phyloP scores from a whole-genome alignment of 257 asterid genomes.

The Primulina tabacum region DNA sequence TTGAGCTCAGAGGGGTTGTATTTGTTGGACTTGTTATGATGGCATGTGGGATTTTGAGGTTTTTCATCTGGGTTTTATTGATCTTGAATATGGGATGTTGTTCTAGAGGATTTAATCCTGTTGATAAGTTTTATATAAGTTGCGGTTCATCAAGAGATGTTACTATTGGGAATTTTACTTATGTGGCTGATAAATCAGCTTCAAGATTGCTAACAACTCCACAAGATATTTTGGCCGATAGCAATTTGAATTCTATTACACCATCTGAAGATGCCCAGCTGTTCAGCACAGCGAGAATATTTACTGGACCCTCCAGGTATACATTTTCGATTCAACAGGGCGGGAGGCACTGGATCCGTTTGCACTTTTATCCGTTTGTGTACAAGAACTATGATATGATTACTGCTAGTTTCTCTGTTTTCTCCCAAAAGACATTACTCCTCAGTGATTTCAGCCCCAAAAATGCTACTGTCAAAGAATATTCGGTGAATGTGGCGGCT shows the following conservation, averaged over 20 bases:
- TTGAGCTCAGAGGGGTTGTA: conserved; percentile 29
- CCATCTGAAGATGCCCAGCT: conserved; percentile 42
- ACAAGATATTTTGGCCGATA: conserved; percentile 48
- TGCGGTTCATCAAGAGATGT: conserved; percentile 61
- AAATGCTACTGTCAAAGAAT: conserved; percentile 47
- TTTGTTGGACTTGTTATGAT: conserved; percentile 25
- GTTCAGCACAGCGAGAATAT: conserved; percentile 58
- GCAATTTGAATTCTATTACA: conserved; percentile 38
- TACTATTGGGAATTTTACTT: conserved; percentile 46
- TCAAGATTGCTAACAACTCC: conserved; percentile 43
- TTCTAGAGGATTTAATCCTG: conserved; percentile 44
- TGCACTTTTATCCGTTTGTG: conserved; percentile 47
- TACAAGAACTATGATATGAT: conserved; percentile 46
- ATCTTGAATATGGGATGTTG: conserved; percentile 34
- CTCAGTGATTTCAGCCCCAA: conserved; percentile 53
- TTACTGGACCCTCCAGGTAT: conserved; percentile 46
- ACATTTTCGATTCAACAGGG: conserved; percentile 46
- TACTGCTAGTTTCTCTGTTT: conserved; percentile 55
- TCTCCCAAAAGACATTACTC: conserved; percentile 38
- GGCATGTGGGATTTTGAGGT: conserved; percentile 35
- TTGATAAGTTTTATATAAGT: conserved; percentile 45
- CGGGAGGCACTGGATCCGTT: conserved; percentile 69
- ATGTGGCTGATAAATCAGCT: conserved; percentile 54
- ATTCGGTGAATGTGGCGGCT: conserved; percentile 40
- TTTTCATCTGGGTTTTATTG: conserved; percentile 45